Percentiles rank a stretch among this genome's conserved stretches.
phyloP scores from a whole-genome alignment of 2,329 filamentous ascomycete genomes.

The Ophioceras dolichostomum region DNA sequence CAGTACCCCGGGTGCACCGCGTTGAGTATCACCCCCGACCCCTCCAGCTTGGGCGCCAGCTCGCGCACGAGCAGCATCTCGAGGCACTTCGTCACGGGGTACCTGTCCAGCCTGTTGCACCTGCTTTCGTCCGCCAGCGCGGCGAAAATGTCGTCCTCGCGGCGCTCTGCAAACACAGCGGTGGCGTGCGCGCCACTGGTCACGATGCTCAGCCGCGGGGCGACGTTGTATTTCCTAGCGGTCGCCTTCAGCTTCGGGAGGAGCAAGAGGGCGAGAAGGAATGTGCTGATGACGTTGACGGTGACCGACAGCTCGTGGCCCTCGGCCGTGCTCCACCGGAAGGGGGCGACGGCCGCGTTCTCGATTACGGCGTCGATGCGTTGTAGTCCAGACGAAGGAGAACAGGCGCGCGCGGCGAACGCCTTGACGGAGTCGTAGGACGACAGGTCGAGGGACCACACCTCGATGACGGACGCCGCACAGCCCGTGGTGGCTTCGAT shows the following conservation, averaged over 20 bases:
- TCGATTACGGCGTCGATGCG: constrained; percentile 30
- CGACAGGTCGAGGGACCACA: constrained; percentile 30
- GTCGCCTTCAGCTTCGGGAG: constrained; percentile 17
- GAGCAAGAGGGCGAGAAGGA: constrained; percentile 16
- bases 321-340: constrained; percentile 17
- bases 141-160: constrained; percentile 12
- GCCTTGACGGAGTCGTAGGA: constrained; percentile 24
- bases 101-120: constrained; percentile 16
- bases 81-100: constrained; percentile 19
- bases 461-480: constrained; percentile 8
- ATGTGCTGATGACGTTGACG: constrained; percentile 18
- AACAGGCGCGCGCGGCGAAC: constrained; percentile 23
- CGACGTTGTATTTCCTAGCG: constrained; percentile 4
- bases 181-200: constrained; percentile 4
- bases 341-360: constrained; percentile 28
- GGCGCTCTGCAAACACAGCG: constrained; percentile 13
- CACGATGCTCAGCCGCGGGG: constrained; percentile 10
- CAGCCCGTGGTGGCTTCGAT: constrained; percentile 5
- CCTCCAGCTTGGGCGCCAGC: constrained; percentile 9
- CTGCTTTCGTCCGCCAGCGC: constrained; percentile 15
- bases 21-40: constrained; percentile 18
- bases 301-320: constrained; percentile 30
- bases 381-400: constrained; percentile 16
- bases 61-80: constrained; percentile 16
- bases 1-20: constrained; percentile 28